Evolutionary conservation across 768 basidiomycete species (phyloP), one percentile per base, ranked within the genome.

Genomic region (Serendipita vermifera): DNA sequence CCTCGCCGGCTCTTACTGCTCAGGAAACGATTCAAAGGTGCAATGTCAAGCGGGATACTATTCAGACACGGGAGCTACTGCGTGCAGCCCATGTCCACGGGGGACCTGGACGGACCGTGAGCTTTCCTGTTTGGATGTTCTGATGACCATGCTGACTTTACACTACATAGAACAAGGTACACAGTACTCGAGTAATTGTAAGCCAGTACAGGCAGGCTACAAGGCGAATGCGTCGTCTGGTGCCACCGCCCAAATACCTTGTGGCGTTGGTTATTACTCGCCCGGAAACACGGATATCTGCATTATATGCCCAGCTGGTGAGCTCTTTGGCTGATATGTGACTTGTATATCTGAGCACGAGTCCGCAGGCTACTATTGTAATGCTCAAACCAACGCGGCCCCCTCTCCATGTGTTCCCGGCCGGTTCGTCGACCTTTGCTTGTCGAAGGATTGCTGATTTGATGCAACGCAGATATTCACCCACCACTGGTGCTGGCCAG

Each of bases 321-420:
- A n/a, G n/a, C n/a, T n/a, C n/a, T n/a, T n/a, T n/a, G n/a, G n/a
- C n/a, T n/a, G n/a, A n/a, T n/a, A n/a, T n/a, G n/a, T n/a, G n/a
- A n/a, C n/a, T n/a, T n/a, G n/a, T n/a, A n/a, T n/a, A n/a, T n/a
- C n/a, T n/a, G n/a, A n/a, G n/a, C n/a, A n/a, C n/a, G n/a, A n/a
- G n/a, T n/a, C n/a, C n/a, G n/a, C 46, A 31, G 46, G 46, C 20
- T n/a, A 51, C 29, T 51, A 51, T 29, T 51, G 46, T n/a, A 51
- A 51, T n/a, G 20, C 46, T 9, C 46, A 51, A 26, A 51, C 46
- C 6, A 51, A 20, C n/a, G n/a, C 46, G 46, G 27, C 46, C 9
- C 46, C 46, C 7, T 9, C 46, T 51, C 46, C 46, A 5, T 51
- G 46, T 51, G 46, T 51, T n/a, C 46, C 46, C n/a, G 46, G 46